A percentile compares a stretch with the other conserved stretches of the same genome.
These are phyloP conservation scores for Chlorella vulgaris DNA, from an alignment of 139 green algal species.

Conservation along the genomic window DNA sequence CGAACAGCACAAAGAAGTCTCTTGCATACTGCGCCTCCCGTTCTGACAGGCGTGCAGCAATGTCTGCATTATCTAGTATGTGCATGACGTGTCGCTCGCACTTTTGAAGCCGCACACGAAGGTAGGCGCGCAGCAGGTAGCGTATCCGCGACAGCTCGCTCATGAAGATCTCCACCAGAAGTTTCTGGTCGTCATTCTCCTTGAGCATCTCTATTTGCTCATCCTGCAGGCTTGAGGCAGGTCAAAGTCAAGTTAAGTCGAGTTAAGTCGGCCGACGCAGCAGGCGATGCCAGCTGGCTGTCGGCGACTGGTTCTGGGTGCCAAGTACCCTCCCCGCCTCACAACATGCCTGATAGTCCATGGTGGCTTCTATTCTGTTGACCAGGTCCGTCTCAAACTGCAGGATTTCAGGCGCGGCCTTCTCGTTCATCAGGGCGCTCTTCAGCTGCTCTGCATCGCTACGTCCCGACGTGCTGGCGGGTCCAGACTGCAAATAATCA, in stretches of 20 bases:
- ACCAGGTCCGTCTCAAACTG: conserved; percentile 52
- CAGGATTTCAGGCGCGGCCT: conserved; percentile 53
- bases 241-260: too few species aligned
- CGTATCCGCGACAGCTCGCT: conserved; percentile 44
- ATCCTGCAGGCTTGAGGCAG: conserved; percentile 10
- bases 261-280: background rate
- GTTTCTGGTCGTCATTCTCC: conserved; percentile 26
- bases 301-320: background rate
- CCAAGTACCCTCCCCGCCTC: background rate
- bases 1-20: conserved; percentile 48
- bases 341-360: conserved; percentile 46
- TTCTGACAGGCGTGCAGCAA: conserved; percentile 35
- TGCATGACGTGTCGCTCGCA: conserved; percentile 56
- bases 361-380: conserved; percentile 34
- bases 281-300: background rate
- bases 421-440: conserved; percentile 53
- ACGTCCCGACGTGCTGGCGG: conserved; percentile 4
- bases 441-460: conserved; percentile 44
- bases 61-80: conserved; percentile 46
- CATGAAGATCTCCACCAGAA: conserved; percentile 45
- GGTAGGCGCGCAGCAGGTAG: conserved; percentile 58
- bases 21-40: conserved; percentile 44
- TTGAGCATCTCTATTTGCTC: conserved; percentile 33
- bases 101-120: conserved; percentile 49
- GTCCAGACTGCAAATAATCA: conserved; percentile 1